A percentile compares a stretch with the other conserved stretches of the same genome.
These are phyloP conservation scores for Puccinia hordei DNA, from an alignment of 1,284 basidiomycete species.

Conservation along the genomic window DNA sequence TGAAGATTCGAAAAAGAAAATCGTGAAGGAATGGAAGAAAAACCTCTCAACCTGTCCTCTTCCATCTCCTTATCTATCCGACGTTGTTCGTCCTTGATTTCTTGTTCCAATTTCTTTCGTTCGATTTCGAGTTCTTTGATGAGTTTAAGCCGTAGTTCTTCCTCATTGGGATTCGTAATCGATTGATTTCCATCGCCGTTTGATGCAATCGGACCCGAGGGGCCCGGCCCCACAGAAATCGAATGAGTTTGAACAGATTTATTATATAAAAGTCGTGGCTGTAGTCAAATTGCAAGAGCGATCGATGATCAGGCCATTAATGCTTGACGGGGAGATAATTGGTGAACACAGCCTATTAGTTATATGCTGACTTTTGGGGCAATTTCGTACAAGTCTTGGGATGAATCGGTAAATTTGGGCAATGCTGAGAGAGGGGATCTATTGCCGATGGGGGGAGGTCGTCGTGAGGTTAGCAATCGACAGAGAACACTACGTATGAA, in stretches of 20 bases:
- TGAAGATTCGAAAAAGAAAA: conserved; percentile 8
- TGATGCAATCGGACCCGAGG: not conserved
- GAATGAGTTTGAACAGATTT: conserved; percentile 47
- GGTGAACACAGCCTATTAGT: not conserved
- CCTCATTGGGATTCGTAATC: conserved; percentile 66
- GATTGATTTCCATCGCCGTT: conserved; percentile 53
- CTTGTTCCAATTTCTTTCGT: conserved; percentile 62
- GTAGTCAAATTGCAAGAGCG: not conserved
- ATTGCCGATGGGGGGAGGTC: not conserved
- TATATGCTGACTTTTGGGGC: conserved; percentile 36
- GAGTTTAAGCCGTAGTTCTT: conserved; percentile 73
- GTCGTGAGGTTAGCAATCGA: not conserved
- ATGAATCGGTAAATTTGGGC: conserved; percentile 34
- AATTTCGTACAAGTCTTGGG: conserved; percentile 48
- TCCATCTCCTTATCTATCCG: conserved; percentile 76
- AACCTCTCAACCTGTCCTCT: conserved; percentile 73
- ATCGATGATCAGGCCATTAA: not conserved
- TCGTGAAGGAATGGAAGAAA: conserved; percentile 18
- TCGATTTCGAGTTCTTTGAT: conserved; percentile 63
- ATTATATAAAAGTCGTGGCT: conserved; percentile 46
- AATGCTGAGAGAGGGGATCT: conserved; percentile 45
- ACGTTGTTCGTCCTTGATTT: conserved; percentile 68
- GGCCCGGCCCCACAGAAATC: not conserved
- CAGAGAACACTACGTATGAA: not conserved
- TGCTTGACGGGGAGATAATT: not conserved